A percentile compares a stretch with the other conserved stretches of the same genome.
These are phyloP conservation scores for Dacryopinax primogenitus DNA, from an alignment of 768 basidiomycete species.

Conservation along the genomic window DNA sequence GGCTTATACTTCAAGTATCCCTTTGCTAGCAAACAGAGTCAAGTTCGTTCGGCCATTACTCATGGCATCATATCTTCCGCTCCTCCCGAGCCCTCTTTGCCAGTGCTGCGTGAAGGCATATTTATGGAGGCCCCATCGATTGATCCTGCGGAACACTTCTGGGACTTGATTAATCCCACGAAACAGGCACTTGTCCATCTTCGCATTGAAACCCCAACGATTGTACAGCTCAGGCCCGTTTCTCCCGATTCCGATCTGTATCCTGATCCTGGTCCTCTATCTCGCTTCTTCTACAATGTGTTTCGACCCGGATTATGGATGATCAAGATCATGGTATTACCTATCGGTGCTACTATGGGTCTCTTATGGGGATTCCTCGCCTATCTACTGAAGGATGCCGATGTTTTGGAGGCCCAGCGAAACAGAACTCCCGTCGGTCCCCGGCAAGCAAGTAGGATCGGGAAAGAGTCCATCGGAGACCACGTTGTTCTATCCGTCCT, in stretches of 20 bases:
- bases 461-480: conserved; percentile 11
- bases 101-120: conserved; percentile 2
- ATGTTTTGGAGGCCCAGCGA: conserved; percentile 73
- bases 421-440: conserved; percentile 20
- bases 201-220: conserved; percentile 64
- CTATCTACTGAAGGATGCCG: conserved; percentile 81
- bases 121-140: conserved; percentile 6
- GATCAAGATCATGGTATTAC: conserved; percentile 68
- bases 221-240: conserved; percentile 47
- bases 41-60: conserved; percentile 10
- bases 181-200: conserved; percentile 57
- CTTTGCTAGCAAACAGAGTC: conserved; percentile 1
- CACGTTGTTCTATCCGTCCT: conserved; percentile 50
- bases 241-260: conserved; percentile 14
- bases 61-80: conserved; percentile 20
- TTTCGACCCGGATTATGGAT: conserved; percentile 53
- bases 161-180: conserved; percentile 63
- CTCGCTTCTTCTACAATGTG: conserved; percentile 29
- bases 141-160: conserved; percentile 49
- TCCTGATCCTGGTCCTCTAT: conserved; percentile 24
- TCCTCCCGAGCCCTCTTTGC: conserved; percentile 16
- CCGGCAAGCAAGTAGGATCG: conserved; percentile 28
- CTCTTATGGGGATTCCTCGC: conserved; percentile 63
- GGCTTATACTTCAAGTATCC: conserved; percentile 14
- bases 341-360: conserved; percentile 65